Percentiles rank a stretch among this genome's conserved stretches.
Evolutionary conservation across 805 yeast species (phyloP).

Genomic region (Cyberlindnera sargentensis): DNA sequence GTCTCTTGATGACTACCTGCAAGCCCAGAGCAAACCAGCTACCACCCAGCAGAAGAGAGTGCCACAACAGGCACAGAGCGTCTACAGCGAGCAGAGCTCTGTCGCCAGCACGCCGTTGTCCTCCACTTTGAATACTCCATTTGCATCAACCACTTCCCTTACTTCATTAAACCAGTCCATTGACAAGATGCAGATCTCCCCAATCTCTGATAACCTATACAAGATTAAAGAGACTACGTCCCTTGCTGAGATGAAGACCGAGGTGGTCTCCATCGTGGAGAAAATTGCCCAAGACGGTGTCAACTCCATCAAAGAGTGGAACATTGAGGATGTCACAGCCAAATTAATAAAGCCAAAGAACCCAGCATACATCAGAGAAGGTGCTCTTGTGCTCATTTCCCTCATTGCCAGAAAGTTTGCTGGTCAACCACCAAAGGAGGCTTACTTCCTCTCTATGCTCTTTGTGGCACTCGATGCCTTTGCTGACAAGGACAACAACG

Average conservation of each 20-base stretch:
- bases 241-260: slow-evolving; percentile 30
- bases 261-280: slow-evolving; percentile 36
- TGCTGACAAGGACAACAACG: slow-evolving; percentile 83
- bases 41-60: slow-evolving; percentile 7
- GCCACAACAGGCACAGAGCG: slow-evolving; percentile 3
- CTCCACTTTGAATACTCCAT: slow-evolving; percentile 29
- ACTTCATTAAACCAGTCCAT: slow-evolving; percentile 67
- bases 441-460: slow-evolving; percentile 59
- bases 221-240: slow-evolving; percentile 37
- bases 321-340: slow-evolving; percentile 52
- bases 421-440: slow-evolving; percentile 67
- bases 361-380: slow-evolving; percentile 68
- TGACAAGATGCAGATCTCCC: slow-evolving; percentile 55
- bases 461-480: slow-evolving; percentile 60
- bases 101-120: slow-evolving; percentile 19
- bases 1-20: slow-evolving; percentile 21
- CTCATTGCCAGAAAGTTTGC: slow-evolving; percentile 55
- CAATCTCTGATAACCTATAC: slow-evolving; percentile 53
- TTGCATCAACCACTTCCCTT: slow-evolving; percentile 65
- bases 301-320: slow-evolving; percentile 52
- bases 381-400: slow-evolving; percentile 56
- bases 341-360: slow-evolving; percentile 70
- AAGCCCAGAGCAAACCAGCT: slow-evolving; percentile 3
- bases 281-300: slow-evolving; percentile 39
- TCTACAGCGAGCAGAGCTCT: slow-evolving; percentile 14